Conservation (phyloP, 352 stramenopile genomes). For the Phytophthora kernoviae region DNA sequence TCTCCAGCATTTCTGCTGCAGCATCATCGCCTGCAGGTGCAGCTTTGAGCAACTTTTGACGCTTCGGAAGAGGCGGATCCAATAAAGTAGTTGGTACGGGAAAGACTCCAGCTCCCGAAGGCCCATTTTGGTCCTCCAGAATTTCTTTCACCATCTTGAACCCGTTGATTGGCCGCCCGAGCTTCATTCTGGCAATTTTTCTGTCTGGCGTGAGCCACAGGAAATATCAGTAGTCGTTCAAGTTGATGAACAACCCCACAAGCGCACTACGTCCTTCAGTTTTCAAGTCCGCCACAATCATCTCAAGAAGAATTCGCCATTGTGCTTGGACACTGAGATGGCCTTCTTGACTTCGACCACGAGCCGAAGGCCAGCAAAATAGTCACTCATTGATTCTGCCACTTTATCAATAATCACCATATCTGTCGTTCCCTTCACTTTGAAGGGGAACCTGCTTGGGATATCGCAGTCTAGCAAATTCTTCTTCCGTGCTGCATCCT, state of each 20-base stretch:
- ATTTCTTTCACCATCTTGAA: conserved; percentile 23
- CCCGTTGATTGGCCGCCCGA: conserved; percentile 19
- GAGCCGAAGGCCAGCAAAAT: conserved; percentile 12
- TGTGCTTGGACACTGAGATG: neutral
- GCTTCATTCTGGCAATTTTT: conserved; percentile 19
- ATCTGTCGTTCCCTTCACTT: conserved; percentile 18
- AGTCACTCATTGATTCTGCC: conserved; percentile 9
- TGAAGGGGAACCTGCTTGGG: conserved; percentile 13
- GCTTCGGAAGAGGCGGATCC: conserved; percentile 17
- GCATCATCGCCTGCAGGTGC: conserved; percentile 4
- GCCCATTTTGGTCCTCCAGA: conserved; percentile 9
- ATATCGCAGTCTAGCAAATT: conserved; percentile 12
- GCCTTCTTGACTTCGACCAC: conserved; percentile 9
- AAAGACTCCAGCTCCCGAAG: neutral
- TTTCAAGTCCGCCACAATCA: conserved; percentile 22
- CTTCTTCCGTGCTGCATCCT: conserved; percentile 9
- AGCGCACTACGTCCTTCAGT: conserved; percentile 23
- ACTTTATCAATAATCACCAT: conserved; percentile 21
- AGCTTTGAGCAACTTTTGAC: conserved; percentile 14
- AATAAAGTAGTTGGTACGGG: conserved; percentile 7
- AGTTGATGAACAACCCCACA: conserved; percentile 25
- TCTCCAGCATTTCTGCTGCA: conserved; percentile 22
- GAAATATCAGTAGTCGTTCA: conserved; percentile 31
- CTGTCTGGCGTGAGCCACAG: conserved; percentile 21
- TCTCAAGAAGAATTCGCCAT: neutral